Evolutionary conservation across 2,329 filamentous ascomycete genomes (phyloP).

Genomic region (Colletotrichum karsti): DNA sequence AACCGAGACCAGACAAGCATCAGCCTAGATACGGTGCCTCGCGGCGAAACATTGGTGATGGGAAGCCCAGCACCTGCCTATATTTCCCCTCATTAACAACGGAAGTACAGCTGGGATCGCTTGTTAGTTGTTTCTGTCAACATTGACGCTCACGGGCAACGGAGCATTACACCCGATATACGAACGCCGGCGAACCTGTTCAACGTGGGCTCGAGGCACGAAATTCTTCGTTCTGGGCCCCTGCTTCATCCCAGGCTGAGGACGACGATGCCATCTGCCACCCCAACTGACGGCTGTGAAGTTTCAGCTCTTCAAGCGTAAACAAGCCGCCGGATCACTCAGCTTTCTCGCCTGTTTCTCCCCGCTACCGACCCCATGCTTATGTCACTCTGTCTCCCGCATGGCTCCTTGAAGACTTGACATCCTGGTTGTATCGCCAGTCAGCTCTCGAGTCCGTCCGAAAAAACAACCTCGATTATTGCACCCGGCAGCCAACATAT

Average conservation of each 20-base stretch:
- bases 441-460: neutral
- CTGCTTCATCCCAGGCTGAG: neutral
- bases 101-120: neutral
- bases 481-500: neutral
- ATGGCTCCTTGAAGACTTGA: neutral
- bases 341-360: slow-evolving; percentile 1
- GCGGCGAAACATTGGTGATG: slow-evolving; percentile 23
- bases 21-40: slow-evolving; percentile 18
- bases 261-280: slow-evolving; percentile 5
- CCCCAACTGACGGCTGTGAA: slow-evolving; percentile 7
- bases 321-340: neutral
- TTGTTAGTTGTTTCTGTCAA: neutral
- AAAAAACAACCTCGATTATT: neutral
- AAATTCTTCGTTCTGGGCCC: neutral
- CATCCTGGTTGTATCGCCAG: neutral
- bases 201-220: no score
- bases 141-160: neutral
- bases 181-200: no score
- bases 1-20: slow-evolving; percentile 26
- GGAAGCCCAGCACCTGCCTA: slow-evolving; percentile 20
- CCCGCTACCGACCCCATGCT: neutral
- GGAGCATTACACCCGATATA: neutral
- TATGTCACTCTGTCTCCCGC: neutral
- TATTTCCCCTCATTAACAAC: slow-evolving; percentile 15
- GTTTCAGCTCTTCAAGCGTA: slow-evolving; percentile 18